Base-by-base conservation (phyloP, 1,284 basidiomycete genomes). In the Vanrija humicola region DNA sequence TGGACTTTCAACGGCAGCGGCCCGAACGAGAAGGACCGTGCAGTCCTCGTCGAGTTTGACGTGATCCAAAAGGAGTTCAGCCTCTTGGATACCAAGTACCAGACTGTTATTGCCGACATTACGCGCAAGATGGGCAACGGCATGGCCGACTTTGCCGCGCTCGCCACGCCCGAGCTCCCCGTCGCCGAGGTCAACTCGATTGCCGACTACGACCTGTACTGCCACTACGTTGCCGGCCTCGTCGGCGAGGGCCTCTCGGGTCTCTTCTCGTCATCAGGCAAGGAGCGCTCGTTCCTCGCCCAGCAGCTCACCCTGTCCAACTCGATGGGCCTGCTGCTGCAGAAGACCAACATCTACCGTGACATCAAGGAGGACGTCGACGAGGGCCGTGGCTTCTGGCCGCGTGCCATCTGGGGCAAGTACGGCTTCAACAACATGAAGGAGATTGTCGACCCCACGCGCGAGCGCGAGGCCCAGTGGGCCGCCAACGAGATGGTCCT, bases 291-390 rank as follows among this genome's bases (percentile, higher is more conserved):
- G 0, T 89, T 85, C 81, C 78, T 98, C 48, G 86, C 83, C 40
- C 79, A 84, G 46, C 90, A 98, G 74, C 83, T 96, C 56, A 87
- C 88, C 62, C 82, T 98, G 2, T 86, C 87, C 64, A 97, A 98
- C 78, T 89, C 89, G 46, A 93, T 98, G 89, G 96, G 96, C n/a
- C 82, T 95, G 16, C 82, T 98, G 52, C 82, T 99, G 12, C 96
- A 98, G 77, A 99, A 99, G 79, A 97, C 93, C 40, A 98, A 98
- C 79, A 97, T 98, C 75, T 90, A 93, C 61, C 87, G 95, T 54
- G 96, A 99, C 75, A 91, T 87, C 77, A 85, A 90, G 44, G 95
- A 99, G 77, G 96, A 99, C 73, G 83, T 86, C 12, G 86, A 93
- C 44, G 83, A 95, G 49, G 81, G 82, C 12, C 84, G 95, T 42